phyloP scores from a whole-genome alignment of 208 protist species.

The Crithidia acanthocephali region DNA sequence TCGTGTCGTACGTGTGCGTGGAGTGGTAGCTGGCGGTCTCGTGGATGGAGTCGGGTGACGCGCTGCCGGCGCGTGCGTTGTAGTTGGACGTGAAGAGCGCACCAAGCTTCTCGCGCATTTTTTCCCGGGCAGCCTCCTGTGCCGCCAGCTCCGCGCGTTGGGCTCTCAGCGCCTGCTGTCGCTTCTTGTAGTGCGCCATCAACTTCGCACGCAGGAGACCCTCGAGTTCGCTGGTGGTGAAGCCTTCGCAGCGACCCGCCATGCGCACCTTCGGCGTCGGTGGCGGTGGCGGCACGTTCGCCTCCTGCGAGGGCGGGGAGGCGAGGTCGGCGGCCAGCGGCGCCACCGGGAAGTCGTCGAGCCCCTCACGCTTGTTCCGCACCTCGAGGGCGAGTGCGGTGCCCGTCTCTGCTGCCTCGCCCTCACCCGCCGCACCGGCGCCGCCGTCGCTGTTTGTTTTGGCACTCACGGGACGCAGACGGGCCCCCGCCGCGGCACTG shows the following conservation, averaged over 20 bases:
- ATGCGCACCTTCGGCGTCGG: constrained; percentile 10
- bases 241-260: constrained; percentile 28
- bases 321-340: neutral
- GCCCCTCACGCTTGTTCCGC: neutral
- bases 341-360: neutral
- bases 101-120: constrained; percentile 43
- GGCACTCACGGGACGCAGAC: constrained; percentile 8
- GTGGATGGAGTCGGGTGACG: neutral
- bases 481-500: constrained; percentile 5
- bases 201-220: constrained; percentile 55
- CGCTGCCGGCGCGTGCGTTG: constrained; percentile 7
- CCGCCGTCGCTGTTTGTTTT: neutral
- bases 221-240: constrained; percentile 60
- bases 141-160: constrained; percentile 35
- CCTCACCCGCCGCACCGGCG: neutral
- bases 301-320: neutral
- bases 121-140: constrained; percentile 32
- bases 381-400: neutral
- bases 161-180: constrained; percentile 43
- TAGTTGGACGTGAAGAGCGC: constrained; percentile 53
- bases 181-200: constrained; percentile 42
- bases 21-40: constrained; percentile 19
- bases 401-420: neutral
- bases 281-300: neutral
- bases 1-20: constrained; percentile 5